Evolutionary conservation across 331 rosid genomes (phyloP).

Genomic region (Malus hybrid): DNA sequence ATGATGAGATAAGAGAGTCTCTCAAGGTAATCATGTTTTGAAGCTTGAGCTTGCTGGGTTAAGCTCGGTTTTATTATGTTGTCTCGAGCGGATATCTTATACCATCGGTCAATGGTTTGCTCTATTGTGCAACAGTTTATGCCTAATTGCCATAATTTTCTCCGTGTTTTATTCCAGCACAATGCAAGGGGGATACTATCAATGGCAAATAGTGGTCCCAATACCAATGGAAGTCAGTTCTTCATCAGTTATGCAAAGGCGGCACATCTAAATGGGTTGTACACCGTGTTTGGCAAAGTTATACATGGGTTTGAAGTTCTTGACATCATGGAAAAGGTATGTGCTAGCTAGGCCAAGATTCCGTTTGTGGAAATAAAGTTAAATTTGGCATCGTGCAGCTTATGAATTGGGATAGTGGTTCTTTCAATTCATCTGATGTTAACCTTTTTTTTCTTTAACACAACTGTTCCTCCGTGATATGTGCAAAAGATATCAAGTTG

Average conservation of each 20-base stretch:
- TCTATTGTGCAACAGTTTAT: not conserved
- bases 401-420: not conserved
- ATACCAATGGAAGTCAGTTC: slow-evolving; percentile 93
- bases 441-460: not conserved
- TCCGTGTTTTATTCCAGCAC: slow-evolving; percentile 37
- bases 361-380: not conserved
- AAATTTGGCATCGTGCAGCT: not conserved
- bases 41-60: not conserved
- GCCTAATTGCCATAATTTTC: not conserved
- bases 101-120: not conserved
- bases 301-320: slow-evolving; percentile 98
- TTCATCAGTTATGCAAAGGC: slow-evolving; percentile 72
- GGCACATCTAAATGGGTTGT: slow-evolving; percentile 83
- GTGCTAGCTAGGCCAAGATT: not conserved
- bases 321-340: slow-evolving; percentile 97
- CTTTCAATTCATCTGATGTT: not conserved
- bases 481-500: not conserved
- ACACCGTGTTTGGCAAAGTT: slow-evolving; percentile 82
- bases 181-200: slow-evolving; percentile 86
- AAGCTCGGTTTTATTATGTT: not conserved
- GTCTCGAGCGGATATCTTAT: not conserved
- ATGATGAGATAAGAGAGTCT: slow-evolving; percentile 89
- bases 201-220: slow-evolving; percentile 96
- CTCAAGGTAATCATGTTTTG: slow-evolving; percentile 49
- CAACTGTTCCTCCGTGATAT: not conserved